Conservation (phyloP, 2,329 filamentous ascomycete species). For the Diaporthe batatas region DNA sequence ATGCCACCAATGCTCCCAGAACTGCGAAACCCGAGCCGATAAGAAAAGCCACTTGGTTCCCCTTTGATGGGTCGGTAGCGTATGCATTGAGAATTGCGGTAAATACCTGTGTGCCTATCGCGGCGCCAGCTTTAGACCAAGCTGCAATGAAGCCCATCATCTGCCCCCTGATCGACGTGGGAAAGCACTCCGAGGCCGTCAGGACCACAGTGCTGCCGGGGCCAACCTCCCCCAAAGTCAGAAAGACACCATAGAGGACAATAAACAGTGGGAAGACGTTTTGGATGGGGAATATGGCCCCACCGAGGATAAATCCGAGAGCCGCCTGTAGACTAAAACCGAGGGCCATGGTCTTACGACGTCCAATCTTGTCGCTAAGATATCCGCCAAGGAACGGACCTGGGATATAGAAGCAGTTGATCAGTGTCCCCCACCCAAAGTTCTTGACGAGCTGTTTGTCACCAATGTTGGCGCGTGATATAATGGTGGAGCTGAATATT, state of each 20-base stretch:
- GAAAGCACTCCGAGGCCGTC: constrained; percentile 59
- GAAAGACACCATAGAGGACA: constrained; percentile 64
- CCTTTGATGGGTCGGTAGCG: constrained; percentile 55
- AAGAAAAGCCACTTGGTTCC: constrained; percentile 63
- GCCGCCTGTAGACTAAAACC: constrained; percentile 60
- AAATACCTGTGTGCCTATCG: constrained; percentile 65
- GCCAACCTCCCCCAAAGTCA: constrained; percentile 63
- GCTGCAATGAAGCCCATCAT: constrained; percentile 63
- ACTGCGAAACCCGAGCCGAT: constrained; percentile 64
- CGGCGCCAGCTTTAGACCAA: constrained; percentile 63
- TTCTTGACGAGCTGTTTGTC: constrained; percentile 56
- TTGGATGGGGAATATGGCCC: constrained; percentile 57
- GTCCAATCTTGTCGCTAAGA: constrained; percentile 62
- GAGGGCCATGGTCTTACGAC: constrained; percentile 64
- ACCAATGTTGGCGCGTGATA: constrained; percentile 55
- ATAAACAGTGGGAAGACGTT: constrained; percentile 63
- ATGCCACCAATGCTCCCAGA: constrained; percentile 58
- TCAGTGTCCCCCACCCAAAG: constrained; percentile 59
- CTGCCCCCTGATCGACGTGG: constrained; percentile 63
- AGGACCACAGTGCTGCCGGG: constrained; percentile 60
- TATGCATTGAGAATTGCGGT: constrained; percentile 63
- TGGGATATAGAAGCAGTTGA: constrained; percentile 65
- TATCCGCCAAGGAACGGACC: constrained; percentile 62
- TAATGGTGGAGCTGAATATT: constrained; percentile 67
- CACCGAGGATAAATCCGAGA: constrained; percentile 64